Evolutionary conservation across 257 asterid species (phyloP).

Genomic region (Solanum virginianum): DNA sequence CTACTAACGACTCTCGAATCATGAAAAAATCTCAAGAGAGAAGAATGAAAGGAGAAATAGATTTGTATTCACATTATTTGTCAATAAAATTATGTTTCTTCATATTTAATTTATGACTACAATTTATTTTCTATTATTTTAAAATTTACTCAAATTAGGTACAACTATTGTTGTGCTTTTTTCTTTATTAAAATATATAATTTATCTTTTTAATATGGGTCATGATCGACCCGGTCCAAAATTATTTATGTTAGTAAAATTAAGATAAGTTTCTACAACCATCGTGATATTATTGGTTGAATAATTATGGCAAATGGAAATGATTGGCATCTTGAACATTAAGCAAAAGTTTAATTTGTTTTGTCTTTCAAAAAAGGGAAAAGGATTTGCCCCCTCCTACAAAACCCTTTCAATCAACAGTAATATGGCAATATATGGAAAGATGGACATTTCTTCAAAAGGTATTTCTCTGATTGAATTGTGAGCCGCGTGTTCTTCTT

Average conservation of each 20-base stretch:
- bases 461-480: constrained; percentile 13
- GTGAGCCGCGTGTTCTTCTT: constrained; percentile 36
- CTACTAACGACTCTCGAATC: too few species aligned
- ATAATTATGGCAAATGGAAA: not conserved
- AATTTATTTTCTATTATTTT: too few species aligned
- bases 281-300: not conserved
- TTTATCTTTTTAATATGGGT: not conserved
- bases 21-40: too few species aligned
- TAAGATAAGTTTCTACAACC: not conserved
- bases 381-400: not conserved
- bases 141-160: too few species aligned
- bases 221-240: not conserved
- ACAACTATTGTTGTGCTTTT: too few species aligned
- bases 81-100: too few species aligned
- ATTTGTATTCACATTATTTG: too few species aligned
- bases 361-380: not conserved
- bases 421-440: not conserved
- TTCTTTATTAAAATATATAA: too few species aligned
- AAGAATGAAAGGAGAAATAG: too few species aligned
- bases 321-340: not conserved
- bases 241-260: not conserved
- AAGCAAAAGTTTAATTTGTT: not conserved
- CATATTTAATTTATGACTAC: too few species aligned
- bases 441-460: not conserved
- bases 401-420: not conserved